These are phyloP conservation scores for Monosporascus sp. DNA, from an alignment of 2,329 filamentous ascomycete genomes.

Conservation along the genomic window DNA sequence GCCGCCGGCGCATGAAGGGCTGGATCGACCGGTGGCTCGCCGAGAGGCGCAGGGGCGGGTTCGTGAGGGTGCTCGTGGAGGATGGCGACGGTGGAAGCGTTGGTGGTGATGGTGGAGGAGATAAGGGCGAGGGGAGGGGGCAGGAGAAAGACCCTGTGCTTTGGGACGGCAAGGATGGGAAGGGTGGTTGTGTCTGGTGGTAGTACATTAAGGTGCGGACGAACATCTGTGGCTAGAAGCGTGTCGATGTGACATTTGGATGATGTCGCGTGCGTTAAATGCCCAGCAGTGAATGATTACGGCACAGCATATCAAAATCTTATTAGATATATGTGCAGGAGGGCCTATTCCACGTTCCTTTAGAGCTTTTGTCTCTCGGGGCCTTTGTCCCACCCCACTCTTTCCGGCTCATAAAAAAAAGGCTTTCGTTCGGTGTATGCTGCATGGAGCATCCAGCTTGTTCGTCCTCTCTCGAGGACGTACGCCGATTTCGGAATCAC, in stretches of 20 bases:
- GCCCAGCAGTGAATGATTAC: no score
- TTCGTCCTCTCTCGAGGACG: no score
- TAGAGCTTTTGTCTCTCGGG: neutral
- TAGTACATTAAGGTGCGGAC: constrained; percentile 13
- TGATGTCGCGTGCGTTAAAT: neutral
- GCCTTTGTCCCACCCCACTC: neutral
- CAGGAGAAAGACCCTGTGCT: constrained; percentile 28
- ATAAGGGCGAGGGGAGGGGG: constrained; percentile 26
- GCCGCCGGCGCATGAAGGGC: constrained; percentile 54
- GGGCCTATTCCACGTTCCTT: neutral
- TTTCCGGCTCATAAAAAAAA: neutral
- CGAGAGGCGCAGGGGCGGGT: constrained; percentile 52
- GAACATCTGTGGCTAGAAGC: no score
- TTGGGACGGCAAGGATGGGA: constrained; percentile 37
- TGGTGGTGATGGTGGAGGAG: constrained; percentile 35
- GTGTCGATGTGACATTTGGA: neutral
- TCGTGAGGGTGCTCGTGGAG: constrained; percentile 41
- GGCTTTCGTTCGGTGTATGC: no score
- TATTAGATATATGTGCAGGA: neutral
- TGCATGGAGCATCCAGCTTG: no score
- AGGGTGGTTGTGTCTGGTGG: constrained; percentile 36
- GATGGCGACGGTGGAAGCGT: constrained; percentile 35
- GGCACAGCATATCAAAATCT: neutral
- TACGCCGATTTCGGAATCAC: no score
- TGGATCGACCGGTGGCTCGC: constrained; percentile 61